Base-by-base conservation (phyloP, 805 yeast species). In the Candida fluviatilis region DNA sequence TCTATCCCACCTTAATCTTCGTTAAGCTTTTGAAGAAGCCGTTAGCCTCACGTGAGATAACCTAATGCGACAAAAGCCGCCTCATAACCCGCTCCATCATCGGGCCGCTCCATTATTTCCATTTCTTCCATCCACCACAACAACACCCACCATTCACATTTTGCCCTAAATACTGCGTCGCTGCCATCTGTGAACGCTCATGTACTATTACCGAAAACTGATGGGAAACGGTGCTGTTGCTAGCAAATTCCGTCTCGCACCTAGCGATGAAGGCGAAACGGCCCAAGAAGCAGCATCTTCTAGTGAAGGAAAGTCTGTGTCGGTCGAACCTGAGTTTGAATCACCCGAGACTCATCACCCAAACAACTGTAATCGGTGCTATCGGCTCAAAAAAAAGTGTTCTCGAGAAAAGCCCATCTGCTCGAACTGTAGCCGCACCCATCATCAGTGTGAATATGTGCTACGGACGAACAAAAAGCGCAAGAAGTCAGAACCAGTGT, bases 341-440 rank as follows among this genome's bases (percentile, higher is more conserved):
- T 15, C 37, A 6, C 35, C 35, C 12, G 28, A 39, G 7, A 53
- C 63, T 15, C 68, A 60, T 42, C 67, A 62, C 41, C 56, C 62
- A 11, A 56, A 54, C 43, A 66, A 63, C 51, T 67, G 73, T 41
- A 57, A 48, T 25, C 49, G 71, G 15, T 67, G 73, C 49, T 66
- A 68, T 41, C 51, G 66, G 27, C 54, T 68, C 39, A 68, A 68
- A 54, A 68, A 68, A 46, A 65, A 66, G 47, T 68, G 73, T 43
- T 55, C 59, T 33, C 52, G 71, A 36, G 56, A 54, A 24, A 60
- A 58, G 38, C 73, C 73, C 7, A 50, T 46, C 37, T 68, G 74
- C 37, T 47, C 52, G 30, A 58, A 64, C 45, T 68, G 74, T 44
- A 37, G 33, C n/a, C 60, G 60, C 39, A 50, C 69, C 2, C 57